Evolutionary conservation across 345 rosid species (phyloP).

Genomic region (Salix viminalis): DNA sequence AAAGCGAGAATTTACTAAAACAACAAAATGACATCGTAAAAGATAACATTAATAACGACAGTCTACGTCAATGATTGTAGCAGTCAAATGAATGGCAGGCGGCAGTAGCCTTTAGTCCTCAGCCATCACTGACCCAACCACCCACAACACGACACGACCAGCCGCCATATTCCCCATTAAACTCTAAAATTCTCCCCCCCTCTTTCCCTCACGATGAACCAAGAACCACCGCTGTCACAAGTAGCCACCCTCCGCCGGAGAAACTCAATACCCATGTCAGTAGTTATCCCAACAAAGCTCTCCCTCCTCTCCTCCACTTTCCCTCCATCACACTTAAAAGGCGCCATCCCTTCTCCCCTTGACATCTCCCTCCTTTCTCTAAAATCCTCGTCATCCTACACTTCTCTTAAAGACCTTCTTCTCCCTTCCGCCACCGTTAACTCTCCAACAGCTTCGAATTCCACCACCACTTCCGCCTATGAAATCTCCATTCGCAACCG

Average conservation of each 20-base stretch:
- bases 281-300: constrained; percentile 18
- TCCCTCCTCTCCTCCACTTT: constrained; percentile 25
- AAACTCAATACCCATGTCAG: constrained; percentile 38
- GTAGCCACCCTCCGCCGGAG: constrained; percentile 39
- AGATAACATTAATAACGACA: neutral
- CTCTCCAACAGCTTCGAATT: constrained; percentile 44
- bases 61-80: neutral
- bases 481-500: constrained; percentile 80
- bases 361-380: constrained; percentile 34
- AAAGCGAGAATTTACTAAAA: too few species aligned
- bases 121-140: neutral
- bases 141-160: neutral
- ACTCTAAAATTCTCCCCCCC: neutral
- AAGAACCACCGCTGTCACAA: neutral
- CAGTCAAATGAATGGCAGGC: neutral
- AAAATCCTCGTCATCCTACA: constrained; percentile 41
- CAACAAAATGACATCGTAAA: neutral
- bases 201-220: neutral
- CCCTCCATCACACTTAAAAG: constrained; percentile 9
- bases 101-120: neutral
- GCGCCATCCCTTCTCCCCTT: constrained; percentile 9
- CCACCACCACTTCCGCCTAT: constrained; percentile 27
- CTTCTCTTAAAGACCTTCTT: constrained; percentile 73
- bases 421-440: constrained; percentile 47
- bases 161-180: neutral